Evolutionary conservation across 352 stramenopile species (phyloP), one percentile per base, ranked within the genome.

Genomic region (Pythium sukuiense): DNA sequence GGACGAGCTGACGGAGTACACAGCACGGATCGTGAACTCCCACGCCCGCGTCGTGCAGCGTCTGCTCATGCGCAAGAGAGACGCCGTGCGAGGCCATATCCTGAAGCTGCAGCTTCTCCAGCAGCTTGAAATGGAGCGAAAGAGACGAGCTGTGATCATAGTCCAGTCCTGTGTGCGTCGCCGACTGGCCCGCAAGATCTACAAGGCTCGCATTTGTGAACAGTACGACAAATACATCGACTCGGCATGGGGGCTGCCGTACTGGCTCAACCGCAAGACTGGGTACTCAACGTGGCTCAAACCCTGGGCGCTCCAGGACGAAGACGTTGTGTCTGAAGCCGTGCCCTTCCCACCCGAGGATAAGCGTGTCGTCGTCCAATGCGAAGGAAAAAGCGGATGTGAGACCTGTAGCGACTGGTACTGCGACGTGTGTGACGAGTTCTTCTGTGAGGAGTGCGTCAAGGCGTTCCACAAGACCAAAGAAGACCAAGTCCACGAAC

Each of bases 181-280:
- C 2, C 41, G 81, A 3, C 53, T 90, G 4, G 77, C 81, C 12
- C 74, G 64, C 26, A 62, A 69, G 14, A 59, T 73, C 57, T 46
- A 77, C n/a, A 67, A 71, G 0, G 35, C 48, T 16, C 61, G 62
- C 8, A 72, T 90, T 5, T 76, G 83, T 43, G 57, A 72, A 26
- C 67, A 70, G 26, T 93, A 92, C 63, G 76, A 88, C 14, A 93
- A 93, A 56, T 90, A 87, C 64, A 58, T 91, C 20, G 83, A 93
- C 59, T 74, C 80, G 6, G 76, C 81, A 7, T 90, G 74, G 70
- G 72, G 71, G 0, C 14, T 89, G 8, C 83, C 83, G 0, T 93
- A 92, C 49, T 92, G 85, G 85, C 70, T 83, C 57, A 91, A 93
- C 52, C 85, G 81, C 0, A 70, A 63, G 1, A 83, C 83, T 3